Evolutionary conservation across 192 early-diverging fungal genomes (phyloP).

Genomic region (Dimargaris xerosporica): DNA sequence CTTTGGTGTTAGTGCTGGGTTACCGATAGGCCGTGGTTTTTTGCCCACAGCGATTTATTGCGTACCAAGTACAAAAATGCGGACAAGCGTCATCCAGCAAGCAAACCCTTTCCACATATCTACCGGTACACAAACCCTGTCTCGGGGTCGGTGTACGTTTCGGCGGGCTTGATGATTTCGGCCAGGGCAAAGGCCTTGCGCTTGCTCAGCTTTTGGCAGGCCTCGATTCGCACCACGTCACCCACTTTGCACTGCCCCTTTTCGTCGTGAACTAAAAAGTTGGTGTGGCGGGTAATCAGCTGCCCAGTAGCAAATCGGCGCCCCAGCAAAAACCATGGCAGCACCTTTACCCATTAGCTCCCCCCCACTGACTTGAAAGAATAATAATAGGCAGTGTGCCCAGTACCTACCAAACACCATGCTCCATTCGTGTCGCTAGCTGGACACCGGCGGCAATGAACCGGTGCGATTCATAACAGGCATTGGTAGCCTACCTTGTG

Average conservation of each 20-base stretch:
- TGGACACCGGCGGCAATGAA: background rate
- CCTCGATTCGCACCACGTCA: slow-evolving; percentile 84
- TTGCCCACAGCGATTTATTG: no score
- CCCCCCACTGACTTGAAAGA: no score
- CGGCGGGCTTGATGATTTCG: slow-evolving; percentile 47
- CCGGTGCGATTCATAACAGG: background rate
- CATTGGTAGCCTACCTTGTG: slow-evolving; percentile 47
- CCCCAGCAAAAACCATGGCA: background rate
- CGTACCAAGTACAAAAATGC: no score
- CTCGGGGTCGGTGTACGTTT: slow-evolving; percentile 29
- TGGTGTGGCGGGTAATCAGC: slow-evolving; percentile 68
- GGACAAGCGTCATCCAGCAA: no score
- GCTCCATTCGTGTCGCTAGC: background rate
- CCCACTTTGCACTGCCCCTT: slow-evolving; percentile 65
- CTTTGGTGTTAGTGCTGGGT: no score
- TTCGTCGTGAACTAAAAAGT: slow-evolving; percentile 80
- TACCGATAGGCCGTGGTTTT: no score
- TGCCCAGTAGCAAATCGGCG: slow-evolving; percentile 18
- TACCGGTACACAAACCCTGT: slow-evolving; percentile 27
- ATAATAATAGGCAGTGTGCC: background rate
- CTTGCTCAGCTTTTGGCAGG: slow-evolving; percentile 73
- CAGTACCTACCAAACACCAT: background rate
- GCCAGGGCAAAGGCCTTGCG: slow-evolving; percentile 80
- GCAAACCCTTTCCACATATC: background rate
- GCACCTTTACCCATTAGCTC: background rate